Evolutionary conservation across 2,329 filamentous ascomycete genomes (phyloP).

Genomic region (Didymella glomerata): DNA sequence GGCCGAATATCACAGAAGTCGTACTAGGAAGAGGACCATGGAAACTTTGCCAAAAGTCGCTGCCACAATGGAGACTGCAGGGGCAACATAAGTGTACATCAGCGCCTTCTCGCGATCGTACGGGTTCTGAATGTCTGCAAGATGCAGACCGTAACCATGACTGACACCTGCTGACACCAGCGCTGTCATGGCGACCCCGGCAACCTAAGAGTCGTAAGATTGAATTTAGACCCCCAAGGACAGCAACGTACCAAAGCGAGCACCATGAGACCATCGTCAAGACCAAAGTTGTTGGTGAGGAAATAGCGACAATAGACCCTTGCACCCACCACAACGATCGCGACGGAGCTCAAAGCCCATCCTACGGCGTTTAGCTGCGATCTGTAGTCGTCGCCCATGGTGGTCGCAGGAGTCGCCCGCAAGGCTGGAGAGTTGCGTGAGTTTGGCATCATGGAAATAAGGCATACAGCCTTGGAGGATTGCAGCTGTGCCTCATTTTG

Average conservation of each 20-base stretch:
- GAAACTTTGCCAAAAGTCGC: not conserved
- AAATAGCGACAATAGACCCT: not conserved
- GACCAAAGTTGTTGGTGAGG: not conserved
- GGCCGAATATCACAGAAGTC: conserved; percentile 4
- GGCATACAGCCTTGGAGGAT: not conserved
- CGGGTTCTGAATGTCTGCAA: not conserved
- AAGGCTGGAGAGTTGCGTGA: not conserved
- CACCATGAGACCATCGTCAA: not conserved
- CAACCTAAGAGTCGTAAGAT: not conserved
- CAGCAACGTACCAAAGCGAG: not conserved
- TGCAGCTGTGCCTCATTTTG: not conserved
- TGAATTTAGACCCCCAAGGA: not conserved
- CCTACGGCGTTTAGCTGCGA: not conserved
- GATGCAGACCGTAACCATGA: not conserved
- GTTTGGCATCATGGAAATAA: not conserved
- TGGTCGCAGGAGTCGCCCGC: not conserved
- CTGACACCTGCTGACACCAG: not conserved
- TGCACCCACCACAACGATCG: not conserved
- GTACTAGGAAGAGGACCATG: conserved; percentile 2
- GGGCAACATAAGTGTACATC: not conserved
- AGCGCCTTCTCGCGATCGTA: not conserved
- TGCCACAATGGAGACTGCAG: not conserved
- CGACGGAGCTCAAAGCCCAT: not conserved
- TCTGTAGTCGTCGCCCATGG: not conserved
- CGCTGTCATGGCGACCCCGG: not conserved